Evolutionary conservation across 2,329 filamentous ascomycete species (phyloP), one percentile per base, ranked within the genome.

Genomic region (Ilyonectria robusta): DNA sequence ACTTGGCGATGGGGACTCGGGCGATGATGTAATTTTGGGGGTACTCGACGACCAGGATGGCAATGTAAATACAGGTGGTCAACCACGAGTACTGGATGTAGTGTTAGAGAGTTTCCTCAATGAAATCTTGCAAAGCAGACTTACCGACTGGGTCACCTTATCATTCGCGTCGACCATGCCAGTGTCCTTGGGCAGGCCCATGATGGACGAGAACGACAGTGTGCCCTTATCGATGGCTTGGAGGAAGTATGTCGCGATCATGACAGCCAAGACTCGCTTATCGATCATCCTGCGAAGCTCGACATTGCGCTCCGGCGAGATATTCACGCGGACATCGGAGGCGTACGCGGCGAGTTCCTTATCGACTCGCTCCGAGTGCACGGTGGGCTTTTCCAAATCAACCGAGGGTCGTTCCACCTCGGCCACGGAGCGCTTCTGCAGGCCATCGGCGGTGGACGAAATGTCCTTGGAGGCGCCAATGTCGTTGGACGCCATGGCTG

Each of bases 211-310:
- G 85, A 85, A 92, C 1, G 85, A 88, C 75, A 92, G 81, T 0
- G 90, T 92, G 29, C 89, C 89, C 78, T 92, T 92, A 78, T 92
- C 90, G 51, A 92, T 84, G 51, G 89, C 87, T 75, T 93, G 92
- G 23, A 94, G 80, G 75, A 94, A 93, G 79, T 94, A 94, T 0
- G 91, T 93, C 54, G 86, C 78, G 64, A 94, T 86, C 92, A 94
- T 94, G 77, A 94, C 84, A 2, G 86, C 80, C 48, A 95, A 81
- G 2, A 94, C 87, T 35, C 92, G 87, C 68, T 83, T 86, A 79
- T 94, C 91, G 70, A 94, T 92, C 82, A 89, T 82, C 58, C 80
- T 85, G 69, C 88, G 89, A 59, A 94, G 83, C 33, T 91, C 83
- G 44, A 80, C 84, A 78, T 88, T 90, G 60, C 91, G 88, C 65